Evolutionary conservation across 2,329 filamentous ascomycete species (phyloP).

Genomic region (Amphichorda felina): DNA sequence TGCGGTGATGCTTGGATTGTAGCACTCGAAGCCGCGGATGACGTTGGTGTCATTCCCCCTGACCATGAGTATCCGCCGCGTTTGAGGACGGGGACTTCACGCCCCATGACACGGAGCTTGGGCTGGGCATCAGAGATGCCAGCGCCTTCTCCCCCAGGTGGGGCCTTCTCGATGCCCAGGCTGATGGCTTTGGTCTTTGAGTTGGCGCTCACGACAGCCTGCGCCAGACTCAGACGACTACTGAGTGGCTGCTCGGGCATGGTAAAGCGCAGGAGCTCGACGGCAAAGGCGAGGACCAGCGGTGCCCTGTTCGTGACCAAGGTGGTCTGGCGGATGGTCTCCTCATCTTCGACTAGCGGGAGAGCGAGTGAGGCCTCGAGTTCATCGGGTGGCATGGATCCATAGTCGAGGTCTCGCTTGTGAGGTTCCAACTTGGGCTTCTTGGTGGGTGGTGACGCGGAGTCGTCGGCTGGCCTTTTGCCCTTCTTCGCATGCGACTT

Average conservation of each 20-base stretch:
- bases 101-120: slow-evolving; percentile 57
- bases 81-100: slow-evolving; percentile 65
- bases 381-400: slow-evolving; percentile 37
- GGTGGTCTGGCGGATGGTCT: slow-evolving; percentile 41
- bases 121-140: slow-evolving; percentile 64
- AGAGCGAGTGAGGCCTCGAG: slow-evolving; percentile 52
- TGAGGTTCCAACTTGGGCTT: slow-evolving; percentile 19
- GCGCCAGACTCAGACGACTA: slow-evolving; percentile 71
- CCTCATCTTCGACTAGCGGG: slow-evolving; percentile 44
- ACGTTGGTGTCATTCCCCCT: slow-evolving; percentile 5
- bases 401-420: slow-evolving; percentile 23
- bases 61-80: slow-evolving; percentile 55
- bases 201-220: slow-evolving; percentile 75
- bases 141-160: slow-evolving; percentile 55
- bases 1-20: slow-evolving; percentile 7
- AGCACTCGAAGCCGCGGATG: slow-evolving; percentile 5
- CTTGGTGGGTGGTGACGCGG: slow-evolving; percentile 9
- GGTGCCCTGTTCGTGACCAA: slow-evolving; percentile 73
- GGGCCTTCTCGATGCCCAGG: slow-evolving; percentile 57
- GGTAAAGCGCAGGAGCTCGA: slow-evolving; percentile 62
- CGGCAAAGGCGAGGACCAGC: slow-evolving; percentile 68
- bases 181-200: slow-evolving; percentile 65
- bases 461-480: slow-evolving; percentile 16
- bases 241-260: slow-evolving; percentile 79
- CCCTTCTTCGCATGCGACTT: slow-evolving; percentile 35